Conservation (phyloP, 345 rosid genomes). For the Linum trigynum region DNA sequence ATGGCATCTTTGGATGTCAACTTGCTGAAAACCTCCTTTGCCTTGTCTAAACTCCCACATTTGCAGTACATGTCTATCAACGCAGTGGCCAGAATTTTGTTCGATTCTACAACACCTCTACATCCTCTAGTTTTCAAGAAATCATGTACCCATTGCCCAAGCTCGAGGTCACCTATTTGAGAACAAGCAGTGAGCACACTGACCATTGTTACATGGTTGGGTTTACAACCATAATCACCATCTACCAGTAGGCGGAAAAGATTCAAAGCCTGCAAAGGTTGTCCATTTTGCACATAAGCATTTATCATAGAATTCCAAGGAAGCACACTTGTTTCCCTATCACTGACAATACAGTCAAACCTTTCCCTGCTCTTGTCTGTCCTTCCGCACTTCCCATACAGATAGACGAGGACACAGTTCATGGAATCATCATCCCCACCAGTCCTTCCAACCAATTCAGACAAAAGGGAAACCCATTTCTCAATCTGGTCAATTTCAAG, state of each 20-base stretch:
- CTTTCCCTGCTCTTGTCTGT: conserved; percentile 25
- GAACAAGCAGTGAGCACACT: conserved; percentile 37
- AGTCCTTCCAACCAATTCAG: conserved; percentile 1
- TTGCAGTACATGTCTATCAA: conserved; percentile 41
- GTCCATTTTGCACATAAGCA: conserved; percentile 31
- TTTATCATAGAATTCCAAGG: conserved; percentile 41
- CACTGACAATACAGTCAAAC: conserved; percentile 19
- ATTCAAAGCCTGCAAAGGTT: conserved; percentile 27
- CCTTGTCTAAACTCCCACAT: conserved; percentile 32
- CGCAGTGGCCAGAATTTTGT: conserved; percentile 31
- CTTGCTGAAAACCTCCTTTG: conserved; percentile 23
- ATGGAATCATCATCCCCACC: conserved; percentile 16
- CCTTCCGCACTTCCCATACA: conserved; percentile 34
- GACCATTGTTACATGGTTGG: conserved; percentile 45
- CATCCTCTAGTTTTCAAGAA: conserved; percentile 22
- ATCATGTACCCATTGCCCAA: conserved; percentile 28
- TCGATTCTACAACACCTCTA: conserved; percentile 22
- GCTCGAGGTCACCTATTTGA: conserved; percentile 40
- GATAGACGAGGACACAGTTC: conserved; percentile 26
- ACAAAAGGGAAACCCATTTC: conserved; percentile 25
- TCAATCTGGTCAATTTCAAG: conserved; percentile 16
- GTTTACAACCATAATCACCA: conserved; percentile 10
- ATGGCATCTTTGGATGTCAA: conserved; percentile 29
- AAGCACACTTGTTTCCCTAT: conserved; percentile 24
- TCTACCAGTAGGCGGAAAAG: conserved; percentile 29